Evolutionary conservation across 495 filamentous ascomycete genomes (phyloP).

Genomic region (Penicillium lagena): DNA sequence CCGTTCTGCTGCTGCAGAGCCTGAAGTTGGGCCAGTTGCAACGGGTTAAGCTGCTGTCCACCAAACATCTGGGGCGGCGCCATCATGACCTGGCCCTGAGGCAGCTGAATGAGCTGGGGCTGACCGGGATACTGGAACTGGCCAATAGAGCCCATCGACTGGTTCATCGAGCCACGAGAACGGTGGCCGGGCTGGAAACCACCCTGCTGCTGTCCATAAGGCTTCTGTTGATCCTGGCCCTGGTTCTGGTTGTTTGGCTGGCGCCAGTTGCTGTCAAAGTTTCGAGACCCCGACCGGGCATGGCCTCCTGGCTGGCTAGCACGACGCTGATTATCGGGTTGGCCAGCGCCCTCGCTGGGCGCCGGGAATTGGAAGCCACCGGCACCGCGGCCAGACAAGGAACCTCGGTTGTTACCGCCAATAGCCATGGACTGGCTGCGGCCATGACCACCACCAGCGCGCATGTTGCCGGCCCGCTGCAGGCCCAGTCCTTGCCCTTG

Average conservation of each 20-base stretch:
- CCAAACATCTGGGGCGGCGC: constrained; percentile 68
- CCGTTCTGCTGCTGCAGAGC: constrained; percentile 78
- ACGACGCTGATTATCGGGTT: constrained; percentile 65
- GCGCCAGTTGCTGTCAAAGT: constrained; percentile 97
- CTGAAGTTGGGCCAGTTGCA: constrained; percentile 88
- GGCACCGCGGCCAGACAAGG: constrained; percentile 50
- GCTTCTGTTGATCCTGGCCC: constrained; percentile 46
- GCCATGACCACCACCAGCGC: constrained; percentile 50
- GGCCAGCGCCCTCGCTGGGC: constrained; percentile 42
- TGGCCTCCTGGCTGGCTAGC: constrained; percentile 58
- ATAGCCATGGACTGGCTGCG: constrained; percentile 68
- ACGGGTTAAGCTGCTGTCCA: constrained; percentile 78
- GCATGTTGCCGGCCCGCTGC: constrained; percentile 45
- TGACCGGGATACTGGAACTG: constrained; percentile 89
- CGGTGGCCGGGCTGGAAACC: constrained; percentile 92
- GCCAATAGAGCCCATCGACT: constrained; percentile 79
- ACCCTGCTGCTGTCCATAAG: constrained; percentile 57
- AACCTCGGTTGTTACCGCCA: constrained; percentile 45
- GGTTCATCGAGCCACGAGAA: constrained; percentile 72
- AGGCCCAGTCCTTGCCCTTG: constrained; percentile 41
- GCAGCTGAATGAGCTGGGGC: constrained; percentile 81
- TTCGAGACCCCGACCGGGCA: constrained; percentile 73
- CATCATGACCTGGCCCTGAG: constrained; percentile 74
- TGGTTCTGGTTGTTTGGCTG: constrained; percentile 68
- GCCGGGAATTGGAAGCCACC: constrained; percentile 67